Evolutionary conservation across 352 stramenopile genomes (phyloP), one percentile per base, ranked within the genome.

Genomic region (Aphanomyces cochlioides): DNA sequence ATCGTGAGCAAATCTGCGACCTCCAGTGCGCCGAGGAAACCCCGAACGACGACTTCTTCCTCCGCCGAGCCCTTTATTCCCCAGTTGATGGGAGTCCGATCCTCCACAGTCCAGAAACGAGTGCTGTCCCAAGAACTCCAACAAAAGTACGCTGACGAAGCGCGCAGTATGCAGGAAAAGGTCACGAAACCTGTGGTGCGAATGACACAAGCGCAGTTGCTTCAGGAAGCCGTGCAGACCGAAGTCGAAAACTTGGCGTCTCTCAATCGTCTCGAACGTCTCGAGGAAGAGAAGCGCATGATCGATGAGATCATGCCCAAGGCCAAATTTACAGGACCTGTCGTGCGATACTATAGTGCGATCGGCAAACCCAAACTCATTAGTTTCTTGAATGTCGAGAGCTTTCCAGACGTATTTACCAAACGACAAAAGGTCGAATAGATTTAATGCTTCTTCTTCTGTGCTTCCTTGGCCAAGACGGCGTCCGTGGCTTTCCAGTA

Each of bases 401-500:
- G 79, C n/a, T 92, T 84, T 47, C 87, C 87, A 5, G 40, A 75
- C 6, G 80, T 94, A 37, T 92, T 94, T 37, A 28, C 28, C 28
- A 61, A 61, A n/a, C 54, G 54, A 13, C 54, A 28, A 28, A 61
- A 61, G 21, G 8, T 40, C 54, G 21, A 50, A 50, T 12, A 50
- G 17, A 37, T 58, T 56, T 89, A 93, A 60, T 89, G 54, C 13
- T 74, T 76, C 72, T 93, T 93, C 73, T 91, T 91, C 79, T 88
- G 85, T 66, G 78, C 72, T 12, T 82, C 77, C 47, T 76, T 59
- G 0, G 78, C 74, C 3, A 95, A 75, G 12, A 77, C 87, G 72
- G 88, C 88, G 74, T 88, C 90, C 5, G 87, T 95, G 47, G 85
- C 84, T 37, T 78, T 76, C 85, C 87, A 93, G 77, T 92, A 93